A percentile compares a stretch with the other conserved stretches of the same genome.
Conservation (phyloP, 2,329 filamentous ascomycete genomes). For the Monilinia laxa region DNA sequence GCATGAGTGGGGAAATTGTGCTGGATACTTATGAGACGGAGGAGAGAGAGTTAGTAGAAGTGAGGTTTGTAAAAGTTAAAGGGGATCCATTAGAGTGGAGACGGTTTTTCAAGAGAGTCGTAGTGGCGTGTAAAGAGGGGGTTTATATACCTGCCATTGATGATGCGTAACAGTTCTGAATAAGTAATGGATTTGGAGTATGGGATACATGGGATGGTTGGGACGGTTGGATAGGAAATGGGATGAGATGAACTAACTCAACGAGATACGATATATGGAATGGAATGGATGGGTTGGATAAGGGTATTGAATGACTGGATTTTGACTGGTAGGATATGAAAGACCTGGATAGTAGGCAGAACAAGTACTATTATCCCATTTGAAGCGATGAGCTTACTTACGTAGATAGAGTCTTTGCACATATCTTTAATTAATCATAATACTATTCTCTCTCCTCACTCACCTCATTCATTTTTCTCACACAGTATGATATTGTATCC, state of each 20-base stretch:
- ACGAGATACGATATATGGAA: conserved; percentile 4
- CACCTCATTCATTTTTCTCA: too few relatives aligned
- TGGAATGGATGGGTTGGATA: background rate
- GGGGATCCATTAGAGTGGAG: conserved; percentile 97
- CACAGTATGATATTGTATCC: background rate
- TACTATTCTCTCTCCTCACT: background rate
- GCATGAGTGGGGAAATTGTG: conserved; percentile 71
- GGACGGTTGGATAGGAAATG: background rate
- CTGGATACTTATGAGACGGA: conserved; percentile 64
- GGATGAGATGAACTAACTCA: background rate
- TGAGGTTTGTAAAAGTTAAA: conserved; percentile 90
- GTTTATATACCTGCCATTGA: conserved; percentile 60
- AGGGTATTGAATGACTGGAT: background rate
- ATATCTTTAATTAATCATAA: conserved; percentile 7
- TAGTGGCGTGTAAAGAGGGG: conserved; percentile 80
- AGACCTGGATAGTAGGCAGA: background rate
- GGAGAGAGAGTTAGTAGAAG: conserved; percentile 68
- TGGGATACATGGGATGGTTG: background rate
- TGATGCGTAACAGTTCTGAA: background rate
- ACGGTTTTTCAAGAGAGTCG: conserved; percentile 94
- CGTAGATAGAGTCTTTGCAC: background rate
- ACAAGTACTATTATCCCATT: conserved; percentile 9
- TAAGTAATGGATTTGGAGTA: background rate
- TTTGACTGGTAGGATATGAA: background rate
- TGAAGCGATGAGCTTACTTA: conserved; percentile 1